Evolutionary conservation across 1,284 basidiomycete genomes (phyloP).

Genomic region (Trametes pubescens): DNA sequence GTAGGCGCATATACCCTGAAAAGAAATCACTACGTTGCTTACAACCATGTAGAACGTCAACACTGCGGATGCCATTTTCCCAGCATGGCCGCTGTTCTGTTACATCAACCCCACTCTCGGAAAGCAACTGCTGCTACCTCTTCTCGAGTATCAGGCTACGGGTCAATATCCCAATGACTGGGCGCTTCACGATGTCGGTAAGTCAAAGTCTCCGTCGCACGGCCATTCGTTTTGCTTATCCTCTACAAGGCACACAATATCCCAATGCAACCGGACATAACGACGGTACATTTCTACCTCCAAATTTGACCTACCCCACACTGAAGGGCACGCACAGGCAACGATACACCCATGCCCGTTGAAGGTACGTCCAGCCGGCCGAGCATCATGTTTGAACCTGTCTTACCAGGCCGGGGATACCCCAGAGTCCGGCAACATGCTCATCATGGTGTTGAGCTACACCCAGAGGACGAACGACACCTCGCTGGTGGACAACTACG

Average conservation of each 20-base stretch:
- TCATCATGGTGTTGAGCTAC: conserved; percentile 79
- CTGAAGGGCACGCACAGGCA: conserved; percentile 39
- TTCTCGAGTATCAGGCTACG: conserved; percentile 70
- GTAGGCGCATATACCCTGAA: conserved; percentile 46
- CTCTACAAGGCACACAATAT: conserved; percentile 49
- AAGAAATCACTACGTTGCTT: not conserved
- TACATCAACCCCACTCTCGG: conserved; percentile 70
- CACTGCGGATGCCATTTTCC: conserved; percentile 80
- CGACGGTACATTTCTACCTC: conserved; percentile 47
- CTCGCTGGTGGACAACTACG: conserved; percentile 62
- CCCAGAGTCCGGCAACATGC: conserved; percentile 75
- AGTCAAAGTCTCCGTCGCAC: conserved; percentile 15
- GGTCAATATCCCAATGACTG: conserved; percentile 73
- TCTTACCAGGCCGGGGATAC: not conserved
- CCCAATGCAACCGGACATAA: conserved; percentile 65
- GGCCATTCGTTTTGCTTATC: not conserved
- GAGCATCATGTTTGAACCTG: not conserved
- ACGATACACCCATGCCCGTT: conserved; percentile 70
- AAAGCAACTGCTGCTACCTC: conserved; percentile 65
- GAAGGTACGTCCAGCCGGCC: conserved; percentile 51
- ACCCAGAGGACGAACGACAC: conserved; percentile 65
- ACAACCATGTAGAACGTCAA: conserved; percentile 60
- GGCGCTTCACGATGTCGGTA: conserved; percentile 70
- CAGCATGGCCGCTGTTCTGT: conserved; percentile 69
- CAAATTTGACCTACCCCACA: not conserved